phyloP scores from a whole-genome alignment of 169 alveolate species.

The Plasmodium vivax region DNA sequence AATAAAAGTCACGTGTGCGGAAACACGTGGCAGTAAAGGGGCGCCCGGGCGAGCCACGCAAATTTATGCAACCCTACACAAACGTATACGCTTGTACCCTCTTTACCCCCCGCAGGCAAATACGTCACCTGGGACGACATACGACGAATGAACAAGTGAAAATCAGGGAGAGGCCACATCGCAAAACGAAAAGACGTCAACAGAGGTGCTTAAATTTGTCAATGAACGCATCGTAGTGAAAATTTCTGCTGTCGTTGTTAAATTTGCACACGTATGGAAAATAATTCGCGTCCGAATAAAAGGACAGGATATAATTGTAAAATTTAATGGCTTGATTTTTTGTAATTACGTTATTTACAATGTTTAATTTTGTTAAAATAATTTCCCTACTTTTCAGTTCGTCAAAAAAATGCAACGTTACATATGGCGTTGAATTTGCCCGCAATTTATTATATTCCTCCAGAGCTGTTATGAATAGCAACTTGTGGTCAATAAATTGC shows the following conservation, averaged over 20 bases:
- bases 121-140: constrained; percentile 71
- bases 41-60: not conserved
- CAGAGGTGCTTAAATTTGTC: constrained; percentile 35
- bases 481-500: constrained; percentile 51
- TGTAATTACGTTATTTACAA: constrained; percentile 19
- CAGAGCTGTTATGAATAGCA: constrained; percentile 42
- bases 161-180: not conserved
- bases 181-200: not conserved
- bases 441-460: constrained; percentile 29
- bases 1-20: not conserved
- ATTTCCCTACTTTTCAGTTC: constrained; percentile 64
- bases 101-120: constrained; percentile 4
- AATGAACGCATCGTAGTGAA: constrained; percentile 28
- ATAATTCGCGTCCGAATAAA: constrained; percentile 62
- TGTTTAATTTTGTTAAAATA: constrained; percentile 43
- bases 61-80: not conserved
- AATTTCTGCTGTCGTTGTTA: constrained; percentile 69
- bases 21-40: not conserved
- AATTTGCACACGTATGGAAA: constrained; percentile 47
- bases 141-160: constrained; percentile 36
- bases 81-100: not conserved
- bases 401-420: constrained; percentile 63
- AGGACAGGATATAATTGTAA: constrained; percentile 41
- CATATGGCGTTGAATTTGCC: constrained; percentile 45
- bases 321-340: constrained; percentile 62